Conservation (phyloP, 2,329 filamentous ascomycete genomes). For the Fusarium tupiense region DNA sequence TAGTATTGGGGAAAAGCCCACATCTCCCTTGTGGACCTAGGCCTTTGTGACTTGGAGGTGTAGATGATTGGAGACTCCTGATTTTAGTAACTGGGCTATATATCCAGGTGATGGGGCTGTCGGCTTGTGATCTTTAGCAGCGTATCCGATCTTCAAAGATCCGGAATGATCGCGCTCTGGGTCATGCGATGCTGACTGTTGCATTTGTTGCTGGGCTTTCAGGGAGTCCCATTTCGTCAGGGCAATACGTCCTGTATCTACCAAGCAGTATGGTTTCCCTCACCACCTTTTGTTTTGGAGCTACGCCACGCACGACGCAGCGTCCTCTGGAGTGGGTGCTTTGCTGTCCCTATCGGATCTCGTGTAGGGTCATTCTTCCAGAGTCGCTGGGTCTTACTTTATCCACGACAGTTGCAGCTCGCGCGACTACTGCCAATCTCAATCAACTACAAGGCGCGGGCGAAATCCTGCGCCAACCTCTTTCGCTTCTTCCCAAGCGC, state of each 20-base stretch:
- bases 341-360: not conserved
- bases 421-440: not conserved
- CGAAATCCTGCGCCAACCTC: not conserved
- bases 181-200: not conserved
- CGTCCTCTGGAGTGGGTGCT: not conserved
- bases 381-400: not conserved
- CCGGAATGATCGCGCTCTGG: not conserved
- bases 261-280: not conserved
- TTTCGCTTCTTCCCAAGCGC: not conserved
- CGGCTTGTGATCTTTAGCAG: not conserved
- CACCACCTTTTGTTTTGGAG: rapidly evolving
- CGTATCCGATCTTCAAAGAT: not conserved
- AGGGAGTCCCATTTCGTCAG: rapidly evolving
- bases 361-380: not conserved
- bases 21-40: not conserved
- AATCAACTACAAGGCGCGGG: not conserved
- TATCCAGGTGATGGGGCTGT: not conserved
- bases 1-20: not conserved
- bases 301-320: not conserved
- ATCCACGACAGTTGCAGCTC: not conserved
- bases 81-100: not conserved
- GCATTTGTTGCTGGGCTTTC: not conserved
- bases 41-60: rapidly evolving
- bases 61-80: not conserved
- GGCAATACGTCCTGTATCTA: not conserved